Evolutionary conservation across 495 filamentous ascomycete species (phyloP).

Genomic region (Lindgomyces ingoldianus): DNA sequence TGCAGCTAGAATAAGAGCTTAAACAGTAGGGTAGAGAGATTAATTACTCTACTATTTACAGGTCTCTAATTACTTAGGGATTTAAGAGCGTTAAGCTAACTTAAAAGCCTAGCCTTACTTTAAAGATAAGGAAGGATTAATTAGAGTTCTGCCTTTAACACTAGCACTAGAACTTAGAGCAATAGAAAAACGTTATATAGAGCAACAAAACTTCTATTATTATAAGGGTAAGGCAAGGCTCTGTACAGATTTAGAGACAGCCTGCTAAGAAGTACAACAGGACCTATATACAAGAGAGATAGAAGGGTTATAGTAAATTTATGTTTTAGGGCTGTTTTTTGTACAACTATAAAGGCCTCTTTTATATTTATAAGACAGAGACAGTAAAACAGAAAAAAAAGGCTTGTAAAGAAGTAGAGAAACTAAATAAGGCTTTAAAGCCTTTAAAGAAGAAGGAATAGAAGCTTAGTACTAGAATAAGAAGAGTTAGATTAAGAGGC

Average conservation of each 20-base stretch:
- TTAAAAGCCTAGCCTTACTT: neutral
- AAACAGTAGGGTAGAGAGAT: neutral
- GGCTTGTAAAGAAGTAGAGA: neutral
- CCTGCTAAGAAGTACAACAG: neutral
- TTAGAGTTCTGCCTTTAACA: neutral
- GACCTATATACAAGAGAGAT: neutral
- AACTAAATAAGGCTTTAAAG: constrained; percentile 1
- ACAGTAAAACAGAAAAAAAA: constrained; percentile 3
- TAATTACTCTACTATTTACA: neutral
- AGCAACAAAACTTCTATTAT: neutral
- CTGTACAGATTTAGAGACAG: neutral
- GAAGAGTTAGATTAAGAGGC: too few relatives aligned
- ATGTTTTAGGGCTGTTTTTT: constrained; percentile 14
- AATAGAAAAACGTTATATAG: constrained; percentile 7
- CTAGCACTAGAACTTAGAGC: neutral
- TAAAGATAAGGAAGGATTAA: constrained; percentile 1
- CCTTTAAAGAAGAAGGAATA: neutral
- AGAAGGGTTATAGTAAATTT: constrained; percentile 11
- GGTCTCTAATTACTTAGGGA: neutral
- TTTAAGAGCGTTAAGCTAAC: neutral
- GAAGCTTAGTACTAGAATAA: constrained; percentile 1
- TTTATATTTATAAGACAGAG: constrained; percentile 2
- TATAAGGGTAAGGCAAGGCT: neutral
- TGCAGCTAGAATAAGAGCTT: neutral
- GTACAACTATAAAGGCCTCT: constrained; percentile 11